Conservation (phyloP, 1,284 basidiomycete species). For the Ceratobasidium sp. region DNA sequence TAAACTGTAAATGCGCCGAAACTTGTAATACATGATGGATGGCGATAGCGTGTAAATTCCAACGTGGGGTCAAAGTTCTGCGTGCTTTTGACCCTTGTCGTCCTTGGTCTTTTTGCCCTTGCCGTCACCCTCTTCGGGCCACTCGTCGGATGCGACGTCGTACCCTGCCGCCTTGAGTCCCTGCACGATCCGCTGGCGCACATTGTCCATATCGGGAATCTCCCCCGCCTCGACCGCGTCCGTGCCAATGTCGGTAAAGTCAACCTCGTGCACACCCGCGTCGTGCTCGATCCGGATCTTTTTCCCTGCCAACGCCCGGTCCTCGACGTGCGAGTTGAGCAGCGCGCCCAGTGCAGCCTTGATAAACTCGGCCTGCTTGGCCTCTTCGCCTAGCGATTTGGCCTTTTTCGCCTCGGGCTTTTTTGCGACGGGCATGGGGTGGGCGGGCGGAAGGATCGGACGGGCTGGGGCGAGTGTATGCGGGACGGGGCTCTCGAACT, state of each 20-base stretch:
- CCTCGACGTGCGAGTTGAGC: conserved; percentile 13
- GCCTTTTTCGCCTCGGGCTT: conserved; percentile 18
- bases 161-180: conserved; percentile 54
- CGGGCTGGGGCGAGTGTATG: conserved; percentile 59
- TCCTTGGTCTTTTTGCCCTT: conserved; percentile 19
- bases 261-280: conserved; percentile 37
- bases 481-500: conserved; percentile 57
- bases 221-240: conserved; percentile 26
- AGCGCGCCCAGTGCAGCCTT: conserved; percentile 32
- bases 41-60: conserved; percentile 19
- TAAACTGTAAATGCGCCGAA: conserved; percentile 29
- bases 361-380: conserved; percentile 17
- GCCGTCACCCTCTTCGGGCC: conserved; percentile 18
- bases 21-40: not conserved
- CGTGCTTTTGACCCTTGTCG: not conserved
- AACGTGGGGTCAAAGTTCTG: not conserved
- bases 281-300: conserved; percentile 36
- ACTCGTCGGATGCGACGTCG: conserved; percentile 47
- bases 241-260: conserved; percentile 30
- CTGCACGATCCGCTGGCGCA: conserved; percentile 31
- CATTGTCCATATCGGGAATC: conserved; percentile 45
- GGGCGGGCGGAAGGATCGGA: conserved; percentile 41
- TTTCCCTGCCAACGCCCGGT: conserved; percentile 29
- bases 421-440: conserved; percentile 16
- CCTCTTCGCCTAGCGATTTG: not conserved